phyloP scores from a whole-genome alignment of 305 asterid species.

The Striga hermonthica region DNA sequence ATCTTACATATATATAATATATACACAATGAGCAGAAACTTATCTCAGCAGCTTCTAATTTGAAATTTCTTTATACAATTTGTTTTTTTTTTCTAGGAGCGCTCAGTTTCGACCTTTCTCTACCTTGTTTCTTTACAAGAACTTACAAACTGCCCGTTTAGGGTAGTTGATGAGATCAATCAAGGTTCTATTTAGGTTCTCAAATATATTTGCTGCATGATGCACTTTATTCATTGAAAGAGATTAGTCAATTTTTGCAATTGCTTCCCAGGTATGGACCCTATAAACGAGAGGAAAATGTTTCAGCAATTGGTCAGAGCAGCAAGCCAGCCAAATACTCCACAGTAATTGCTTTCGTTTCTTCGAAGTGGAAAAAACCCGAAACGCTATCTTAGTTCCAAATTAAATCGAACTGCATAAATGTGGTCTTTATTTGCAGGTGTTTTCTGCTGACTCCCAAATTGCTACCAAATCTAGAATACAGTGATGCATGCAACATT shows the following conservation, averaged over 20 bases:
- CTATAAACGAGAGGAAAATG: slow-evolving; percentile 96
- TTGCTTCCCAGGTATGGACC: slow-evolving; percentile 76
- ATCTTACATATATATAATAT: too few species aligned
- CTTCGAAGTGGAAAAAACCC: not conserved
- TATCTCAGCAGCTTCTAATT: slow-evolving; percentile 32
- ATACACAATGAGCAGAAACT: slow-evolving; percentile 21
- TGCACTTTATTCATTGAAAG: slow-evolving; percentile 12
- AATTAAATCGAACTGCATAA: slow-evolving; percentile 22
- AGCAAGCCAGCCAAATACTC: slow-evolving; percentile 91
- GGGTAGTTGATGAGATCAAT: slow-evolving; percentile 98
- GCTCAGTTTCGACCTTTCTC: slow-evolving; percentile 96
- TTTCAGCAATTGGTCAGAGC: slow-evolving; percentile 97
- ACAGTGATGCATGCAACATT: slow-evolving; percentile 80
- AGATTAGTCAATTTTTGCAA: slow-evolving; percentile 17
- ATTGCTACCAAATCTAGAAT: slow-evolving; percentile 74
- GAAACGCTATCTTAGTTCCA: not conserved
- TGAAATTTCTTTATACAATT: slow-evolving; percentile 23
- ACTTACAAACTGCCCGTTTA: slow-evolving; percentile 95
- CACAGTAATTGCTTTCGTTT: slow-evolving; percentile 59
- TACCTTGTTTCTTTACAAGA: slow-evolving; percentile 97
- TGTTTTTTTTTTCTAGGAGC: slow-evolving; percentile 54
- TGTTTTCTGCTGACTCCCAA: slow-evolving; percentile 97
- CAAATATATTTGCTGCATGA: slow-evolving; percentile 12
- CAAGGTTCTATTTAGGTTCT: slow-evolving; percentile 61
- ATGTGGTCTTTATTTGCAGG: slow-evolving; percentile 42